These are phyloP conservation scores for Trichoderma pleuroti DNA, from an alignment of 2,329 filamentous ascomycete species.

Conservation along the genomic window DNA sequence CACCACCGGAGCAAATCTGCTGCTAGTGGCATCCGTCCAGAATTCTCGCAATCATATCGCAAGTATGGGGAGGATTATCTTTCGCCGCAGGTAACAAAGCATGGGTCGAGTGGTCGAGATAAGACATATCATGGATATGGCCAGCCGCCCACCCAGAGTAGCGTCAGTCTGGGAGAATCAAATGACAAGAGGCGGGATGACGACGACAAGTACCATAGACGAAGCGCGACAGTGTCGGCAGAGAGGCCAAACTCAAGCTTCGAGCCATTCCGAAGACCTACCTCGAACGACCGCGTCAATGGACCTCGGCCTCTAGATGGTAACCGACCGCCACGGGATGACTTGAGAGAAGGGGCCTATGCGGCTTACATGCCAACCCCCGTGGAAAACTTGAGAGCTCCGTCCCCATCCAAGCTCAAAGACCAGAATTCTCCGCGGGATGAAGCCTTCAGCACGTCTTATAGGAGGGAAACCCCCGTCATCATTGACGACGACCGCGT, in stretches of 20 bases:
- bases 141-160: conserved; percentile 32
- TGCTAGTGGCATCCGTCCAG: conserved; percentile 30
- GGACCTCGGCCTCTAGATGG: conserved; percentile 29
- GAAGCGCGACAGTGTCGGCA: conserved; percentile 28
- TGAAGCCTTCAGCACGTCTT: conserved; percentile 25
- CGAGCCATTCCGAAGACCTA: conserved; percentile 29
- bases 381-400: conserved; percentile 22
- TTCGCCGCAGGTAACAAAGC: conserved; percentile 43
- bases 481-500: conserved; percentile 34
- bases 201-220: conserved; percentile 26
- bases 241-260: conserved; percentile 27
- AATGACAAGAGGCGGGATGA: conserved; percentile 27
- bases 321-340: conserved; percentile 27
- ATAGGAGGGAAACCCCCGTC: neutral
- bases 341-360: conserved; percentile 31
- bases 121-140: conserved; percentile 38
- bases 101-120: conserved; percentile 41
- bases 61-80: conserved; percentile 35
- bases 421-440: conserved; percentile 39
- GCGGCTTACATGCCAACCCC: conserved; percentile 26
- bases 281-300: conserved; percentile 33
- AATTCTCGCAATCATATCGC: conserved; percentile 29
- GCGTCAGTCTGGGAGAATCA: conserved; percentile 21
- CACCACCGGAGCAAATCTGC: conserved; percentile 38
- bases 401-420: conserved; percentile 24